These are phyloP conservation scores for Ensete glaucum DNA, from an alignment of 176 grass and related monocot genomes.

Conservation along the genomic window DNA sequence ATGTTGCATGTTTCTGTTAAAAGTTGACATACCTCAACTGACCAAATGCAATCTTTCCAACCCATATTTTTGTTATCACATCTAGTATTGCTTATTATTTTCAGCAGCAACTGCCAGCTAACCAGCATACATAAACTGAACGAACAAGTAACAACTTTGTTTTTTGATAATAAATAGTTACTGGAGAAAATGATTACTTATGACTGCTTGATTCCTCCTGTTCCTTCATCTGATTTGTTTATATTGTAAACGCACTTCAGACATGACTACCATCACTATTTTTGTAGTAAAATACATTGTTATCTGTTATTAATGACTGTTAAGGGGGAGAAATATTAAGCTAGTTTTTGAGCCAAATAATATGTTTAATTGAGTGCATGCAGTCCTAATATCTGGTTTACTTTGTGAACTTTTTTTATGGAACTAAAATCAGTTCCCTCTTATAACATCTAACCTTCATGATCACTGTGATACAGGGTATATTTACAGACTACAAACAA, in stretches of 20 bases:
- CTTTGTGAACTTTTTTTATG: neutral
- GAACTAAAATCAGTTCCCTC: neutral
- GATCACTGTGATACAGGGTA: conserved; percentile 45
- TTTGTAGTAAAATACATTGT: neutral
- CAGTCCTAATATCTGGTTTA: neutral
- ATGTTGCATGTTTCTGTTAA: neutral
- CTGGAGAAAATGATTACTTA: neutral
- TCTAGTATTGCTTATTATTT: neutral
- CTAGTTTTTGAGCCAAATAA: neutral
- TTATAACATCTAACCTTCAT: neutral
- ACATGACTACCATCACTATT: neutral
- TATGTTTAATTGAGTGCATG: neutral
- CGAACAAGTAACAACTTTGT: no score
- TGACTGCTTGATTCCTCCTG: neutral
- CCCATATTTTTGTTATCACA: neutral
- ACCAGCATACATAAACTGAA: neutral
- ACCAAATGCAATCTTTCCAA: no score
- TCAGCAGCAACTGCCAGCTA: neutral
- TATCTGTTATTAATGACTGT: neutral
- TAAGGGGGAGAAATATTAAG: neutral
- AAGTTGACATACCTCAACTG: no score
- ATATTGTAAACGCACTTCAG: neutral
- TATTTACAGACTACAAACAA: conserved; percentile 90
- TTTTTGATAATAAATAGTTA: no score
- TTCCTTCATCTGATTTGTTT: neutral